phyloP scores from a whole-genome alignment of 2,329 filamentous ascomycete genomes.

The Sporothrix schenckii region DNA sequence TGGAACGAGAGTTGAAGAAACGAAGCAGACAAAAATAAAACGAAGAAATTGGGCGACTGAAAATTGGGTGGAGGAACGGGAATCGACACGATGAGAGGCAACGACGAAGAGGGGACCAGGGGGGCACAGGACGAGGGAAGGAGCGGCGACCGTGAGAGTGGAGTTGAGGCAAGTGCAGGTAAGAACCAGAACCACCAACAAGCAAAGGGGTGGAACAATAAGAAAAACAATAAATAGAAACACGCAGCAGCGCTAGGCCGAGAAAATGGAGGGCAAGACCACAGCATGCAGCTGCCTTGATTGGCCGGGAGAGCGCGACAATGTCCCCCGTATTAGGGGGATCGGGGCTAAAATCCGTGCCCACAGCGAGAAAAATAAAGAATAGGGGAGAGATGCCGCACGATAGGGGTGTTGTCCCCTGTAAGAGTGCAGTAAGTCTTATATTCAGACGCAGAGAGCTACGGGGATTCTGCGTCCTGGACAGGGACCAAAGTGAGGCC shows the following conservation, averaged over 20 bases:
- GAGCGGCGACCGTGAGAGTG: conserved; percentile 6
- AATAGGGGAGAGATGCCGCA: neutral
- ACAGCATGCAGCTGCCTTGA: conserved; percentile 24
- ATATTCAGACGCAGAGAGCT: conserved; percentile 9
- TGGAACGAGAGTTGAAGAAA: neutral
- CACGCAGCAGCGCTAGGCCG: conserved; percentile 14
- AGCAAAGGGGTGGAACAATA: conserved; percentile 13
- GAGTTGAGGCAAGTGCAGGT: neutral
- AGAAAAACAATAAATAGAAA: conserved; percentile 27
- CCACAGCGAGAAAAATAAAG: neutral
- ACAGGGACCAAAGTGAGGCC: neutral
- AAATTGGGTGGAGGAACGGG: conserved; percentile 25
- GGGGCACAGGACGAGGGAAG: neutral
- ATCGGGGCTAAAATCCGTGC: conserved; percentile 16
- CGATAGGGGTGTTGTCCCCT: neutral
- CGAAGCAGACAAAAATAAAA: conserved; percentile 18
- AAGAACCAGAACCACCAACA: neutral
- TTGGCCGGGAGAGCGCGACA: conserved; percentile 22
- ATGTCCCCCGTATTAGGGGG: conserved; percentile 23
- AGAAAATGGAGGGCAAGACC: conserved; percentile 18
- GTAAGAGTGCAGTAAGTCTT: neutral
- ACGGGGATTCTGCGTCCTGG: neutral
- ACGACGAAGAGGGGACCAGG: conserved; percentile 7
- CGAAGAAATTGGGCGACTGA: conserved; percentile 19
- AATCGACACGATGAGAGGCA: conserved; percentile 22